Percentiles rank a stretch among this genome's conserved stretches.
Evolutionary conservation across 163 green algal genomes (phyloP).

Genomic region (Coccomyxa subellipsoidea): DNA sequence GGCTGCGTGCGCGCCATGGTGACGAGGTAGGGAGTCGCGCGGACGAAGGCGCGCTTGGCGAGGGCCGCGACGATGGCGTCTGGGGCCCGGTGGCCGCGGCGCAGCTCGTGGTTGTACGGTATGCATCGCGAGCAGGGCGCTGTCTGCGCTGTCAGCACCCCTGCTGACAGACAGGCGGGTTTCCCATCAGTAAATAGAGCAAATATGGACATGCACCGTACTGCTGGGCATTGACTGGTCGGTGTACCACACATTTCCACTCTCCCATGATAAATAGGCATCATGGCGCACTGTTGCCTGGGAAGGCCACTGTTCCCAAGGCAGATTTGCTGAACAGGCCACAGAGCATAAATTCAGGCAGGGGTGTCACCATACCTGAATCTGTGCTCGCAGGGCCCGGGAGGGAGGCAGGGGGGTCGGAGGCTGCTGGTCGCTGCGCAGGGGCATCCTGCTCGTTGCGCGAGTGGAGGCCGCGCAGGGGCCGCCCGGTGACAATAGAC

Average conservation of each 20-base stretch:
- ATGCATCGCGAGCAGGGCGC: background rate
- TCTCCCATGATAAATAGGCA: too few species aligned
- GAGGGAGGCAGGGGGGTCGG: background rate
- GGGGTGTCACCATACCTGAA: too few species aligned
- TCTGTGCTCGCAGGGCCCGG: too few species aligned
- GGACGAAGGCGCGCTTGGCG: constrained; percentile 57
- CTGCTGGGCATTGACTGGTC: too few species aligned
- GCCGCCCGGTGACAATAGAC: background rate
- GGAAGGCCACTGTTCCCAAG: too few species aligned
- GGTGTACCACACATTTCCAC: too few species aligned
- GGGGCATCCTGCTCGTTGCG: background rate
- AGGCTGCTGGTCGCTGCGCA: background rate
- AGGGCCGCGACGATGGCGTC: constrained; percentile 53
- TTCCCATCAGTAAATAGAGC: too few species aligned
- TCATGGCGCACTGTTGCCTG: too few species aligned
- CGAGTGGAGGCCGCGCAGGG: background rate
- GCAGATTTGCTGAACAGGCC: too few species aligned
- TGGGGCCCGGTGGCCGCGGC: constrained; percentile 53
- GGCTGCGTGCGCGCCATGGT: background rate
- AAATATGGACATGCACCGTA: too few species aligned
- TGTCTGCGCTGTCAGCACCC: background rate
- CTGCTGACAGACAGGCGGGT: background rate
- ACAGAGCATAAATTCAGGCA: too few species aligned
- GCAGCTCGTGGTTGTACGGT: constrained; percentile 35
- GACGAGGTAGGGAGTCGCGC: constrained; percentile 47